Evolutionary conservation across 345 rosid species (phyloP).

Genomic region (Linum trigynum): DNA sequence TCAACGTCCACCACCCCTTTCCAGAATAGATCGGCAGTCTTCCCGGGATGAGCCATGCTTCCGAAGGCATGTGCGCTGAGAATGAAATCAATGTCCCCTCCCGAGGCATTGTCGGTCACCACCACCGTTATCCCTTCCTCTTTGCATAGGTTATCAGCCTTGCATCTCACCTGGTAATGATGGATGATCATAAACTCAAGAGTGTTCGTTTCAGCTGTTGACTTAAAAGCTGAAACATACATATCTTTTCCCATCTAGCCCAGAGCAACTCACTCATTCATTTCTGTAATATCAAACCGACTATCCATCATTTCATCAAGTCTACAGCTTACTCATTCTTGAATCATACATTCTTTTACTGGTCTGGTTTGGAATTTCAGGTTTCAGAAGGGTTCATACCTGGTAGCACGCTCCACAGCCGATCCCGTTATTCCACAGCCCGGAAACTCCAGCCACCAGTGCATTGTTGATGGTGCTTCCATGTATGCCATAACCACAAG

Average conservation of each 20-base stretch:
- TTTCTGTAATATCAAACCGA: no score
- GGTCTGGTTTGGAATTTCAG: background rate
- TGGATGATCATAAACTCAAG: background rate
- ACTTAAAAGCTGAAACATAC: no score
- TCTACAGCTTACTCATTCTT: no score
- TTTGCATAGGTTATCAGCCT: conserved; percentile 38
- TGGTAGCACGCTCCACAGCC: conserved; percentile 97
- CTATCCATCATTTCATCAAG: no score
- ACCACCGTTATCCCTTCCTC: conserved; percentile 54
- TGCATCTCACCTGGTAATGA: conserved; percentile 59
- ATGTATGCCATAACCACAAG: conserved; percentile 72
- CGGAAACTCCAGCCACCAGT: conserved; percentile 71
- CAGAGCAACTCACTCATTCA: no score
- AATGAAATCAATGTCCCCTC: conserved; percentile 65
- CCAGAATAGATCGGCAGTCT: conserved; percentile 33
- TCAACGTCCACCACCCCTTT: conserved; percentile 71
- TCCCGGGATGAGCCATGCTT: conserved; percentile 36
- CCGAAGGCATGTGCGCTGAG: conserved; percentile 58
- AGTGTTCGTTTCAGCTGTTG: background rate
- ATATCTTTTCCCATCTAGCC: no score
- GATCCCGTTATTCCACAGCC: conserved; percentile 57
- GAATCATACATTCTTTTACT: no score
- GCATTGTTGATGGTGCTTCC: conserved; percentile 68
- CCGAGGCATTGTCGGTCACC: conserved; percentile 80
- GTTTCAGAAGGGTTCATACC: conserved; percentile 24